phyloP scores from a whole-genome alignment of 2,329 filamentous ascomycete genomes.

The Sarocladium brachiariae region DNA sequence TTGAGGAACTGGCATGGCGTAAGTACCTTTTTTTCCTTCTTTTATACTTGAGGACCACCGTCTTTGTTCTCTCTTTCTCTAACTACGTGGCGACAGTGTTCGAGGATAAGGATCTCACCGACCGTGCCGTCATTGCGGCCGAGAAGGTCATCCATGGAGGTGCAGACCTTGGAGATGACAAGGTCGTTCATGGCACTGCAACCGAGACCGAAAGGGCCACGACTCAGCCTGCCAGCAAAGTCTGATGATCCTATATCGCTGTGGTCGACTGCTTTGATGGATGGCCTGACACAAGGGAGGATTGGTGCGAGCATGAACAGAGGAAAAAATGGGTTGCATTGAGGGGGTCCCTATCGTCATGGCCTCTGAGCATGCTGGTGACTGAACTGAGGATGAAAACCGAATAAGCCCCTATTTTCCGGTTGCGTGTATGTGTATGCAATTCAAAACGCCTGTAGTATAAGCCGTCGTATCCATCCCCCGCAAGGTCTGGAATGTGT shows the following conservation, averaged over 20 bases:
- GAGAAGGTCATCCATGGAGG: conserved; percentile 20
- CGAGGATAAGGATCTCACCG: conserved; percentile 23
- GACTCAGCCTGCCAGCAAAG: neutral
- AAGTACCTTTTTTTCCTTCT: conserved; percentile 2
- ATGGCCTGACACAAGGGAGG: no score
- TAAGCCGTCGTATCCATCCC: no score
- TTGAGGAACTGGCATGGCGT: conserved; percentile 50
- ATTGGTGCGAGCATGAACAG: no score
- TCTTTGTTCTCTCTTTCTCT: neutral
- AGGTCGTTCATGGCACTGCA: neutral
- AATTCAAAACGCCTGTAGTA: no score
- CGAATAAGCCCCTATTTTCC: no score
- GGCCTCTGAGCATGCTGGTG: no score
- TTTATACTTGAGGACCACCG: neutral
- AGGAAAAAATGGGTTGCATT: neutral
- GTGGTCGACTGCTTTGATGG: no score
- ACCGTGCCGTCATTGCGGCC: conserved; percentile 20
- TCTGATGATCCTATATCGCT: no score
- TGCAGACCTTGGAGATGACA: neutral
- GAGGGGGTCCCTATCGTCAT: no score
- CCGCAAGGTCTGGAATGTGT: no score
- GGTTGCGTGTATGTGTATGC: no score
- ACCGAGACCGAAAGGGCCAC: neutral
- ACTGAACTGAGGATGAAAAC: no score
- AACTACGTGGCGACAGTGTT: conserved; percentile 21